Conservation (phyloP, 176 grass and related monocot genomes). For the Oryza rufipogon region DNA sequence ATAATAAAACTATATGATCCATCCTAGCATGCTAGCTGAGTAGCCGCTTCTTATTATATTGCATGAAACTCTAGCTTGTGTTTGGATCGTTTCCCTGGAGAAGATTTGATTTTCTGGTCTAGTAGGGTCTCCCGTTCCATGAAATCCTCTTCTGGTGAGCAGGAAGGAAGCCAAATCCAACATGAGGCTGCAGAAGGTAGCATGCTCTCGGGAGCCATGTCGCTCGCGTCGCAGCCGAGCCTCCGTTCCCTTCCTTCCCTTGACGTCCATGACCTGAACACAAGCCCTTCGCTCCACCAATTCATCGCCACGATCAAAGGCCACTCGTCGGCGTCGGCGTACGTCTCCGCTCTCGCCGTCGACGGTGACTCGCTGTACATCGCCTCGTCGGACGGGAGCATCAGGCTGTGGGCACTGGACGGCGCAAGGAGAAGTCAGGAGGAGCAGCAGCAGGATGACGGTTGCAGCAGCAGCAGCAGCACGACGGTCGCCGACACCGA, state of each 20-base stretch:
- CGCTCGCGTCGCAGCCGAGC: conserved; percentile 56
- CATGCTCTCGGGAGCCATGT: conserved; percentile 32
- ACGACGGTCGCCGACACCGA: not conserved
- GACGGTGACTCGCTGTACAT: conserved; percentile 43
- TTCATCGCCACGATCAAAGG: conserved; percentile 48
- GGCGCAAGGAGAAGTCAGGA: not conserved
- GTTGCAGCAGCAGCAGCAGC: not conserved
- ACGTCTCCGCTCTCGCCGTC: conserved; percentile 58
- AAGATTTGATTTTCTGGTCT: not conserved
- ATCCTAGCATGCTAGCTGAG: not conserved
- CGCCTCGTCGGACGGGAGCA: conserved; percentile 56
- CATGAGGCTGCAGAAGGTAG: conserved; percentile 22
- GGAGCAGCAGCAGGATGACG: not conserved
- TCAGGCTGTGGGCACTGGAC: conserved; percentile 41
- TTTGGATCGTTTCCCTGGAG: not conserved
- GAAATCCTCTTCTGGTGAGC: not conserved
- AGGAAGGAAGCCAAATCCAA: conserved; percentile 17
- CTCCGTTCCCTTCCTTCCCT: conserved; percentile 46
- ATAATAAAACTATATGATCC: not conserved
- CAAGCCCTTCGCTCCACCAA: conserved; percentile 23
- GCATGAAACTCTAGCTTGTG: not conserved
- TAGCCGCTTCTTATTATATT: not conserved
- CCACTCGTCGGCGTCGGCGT: conserved; percentile 54
- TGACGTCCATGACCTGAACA: not conserved
- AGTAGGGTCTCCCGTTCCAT: not conserved